phyloP scores from a whole-genome alignment of 768 basidiomycete genomes.

The Podaxis sp. region DNA sequence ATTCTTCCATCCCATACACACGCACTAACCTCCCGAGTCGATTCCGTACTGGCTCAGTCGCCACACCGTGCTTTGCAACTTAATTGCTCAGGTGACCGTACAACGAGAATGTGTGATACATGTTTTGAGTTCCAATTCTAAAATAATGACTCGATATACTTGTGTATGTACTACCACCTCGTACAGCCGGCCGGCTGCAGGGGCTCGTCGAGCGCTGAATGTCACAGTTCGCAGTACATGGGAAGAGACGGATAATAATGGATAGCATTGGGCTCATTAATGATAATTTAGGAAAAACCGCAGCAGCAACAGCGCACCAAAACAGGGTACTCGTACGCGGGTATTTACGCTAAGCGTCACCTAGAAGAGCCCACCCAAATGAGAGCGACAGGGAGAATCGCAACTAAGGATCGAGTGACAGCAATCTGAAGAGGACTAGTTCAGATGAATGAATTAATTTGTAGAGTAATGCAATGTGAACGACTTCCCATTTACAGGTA shows the following conservation, averaged over 20 bases:
- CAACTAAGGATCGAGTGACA: background rate
- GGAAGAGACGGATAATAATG: background rate
- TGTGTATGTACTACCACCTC: too few species aligned
- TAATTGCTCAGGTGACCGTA: too few species aligned
- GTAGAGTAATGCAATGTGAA: conserved; percentile 2
- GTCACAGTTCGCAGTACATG: background rate
- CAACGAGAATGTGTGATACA: too few species aligned
- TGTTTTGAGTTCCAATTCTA: too few species aligned
- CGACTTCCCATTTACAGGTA: background rate
- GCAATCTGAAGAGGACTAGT: conserved; percentile 1
- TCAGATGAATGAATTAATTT: background rate
- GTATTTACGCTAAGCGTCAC: background rate
- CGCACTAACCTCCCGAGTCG: too few species aligned
- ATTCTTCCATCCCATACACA: too few species aligned
- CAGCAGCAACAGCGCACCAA: background rate
- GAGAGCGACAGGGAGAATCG: background rate
- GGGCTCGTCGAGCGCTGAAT: background rate
- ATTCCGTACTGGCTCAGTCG: too few species aligned
- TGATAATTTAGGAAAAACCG: background rate
- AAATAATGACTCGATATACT: too few species aligned
- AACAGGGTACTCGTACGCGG: background rate
- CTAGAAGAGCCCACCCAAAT: background rate
- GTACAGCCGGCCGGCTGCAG: background rate
- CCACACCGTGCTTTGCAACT: too few species aligned
- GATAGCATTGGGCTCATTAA: background rate